These are phyloP conservation scores for Irpex sp. DNA, from an alignment of 1,284 basidiomycete species.

Conservation along the genomic window DNA sequence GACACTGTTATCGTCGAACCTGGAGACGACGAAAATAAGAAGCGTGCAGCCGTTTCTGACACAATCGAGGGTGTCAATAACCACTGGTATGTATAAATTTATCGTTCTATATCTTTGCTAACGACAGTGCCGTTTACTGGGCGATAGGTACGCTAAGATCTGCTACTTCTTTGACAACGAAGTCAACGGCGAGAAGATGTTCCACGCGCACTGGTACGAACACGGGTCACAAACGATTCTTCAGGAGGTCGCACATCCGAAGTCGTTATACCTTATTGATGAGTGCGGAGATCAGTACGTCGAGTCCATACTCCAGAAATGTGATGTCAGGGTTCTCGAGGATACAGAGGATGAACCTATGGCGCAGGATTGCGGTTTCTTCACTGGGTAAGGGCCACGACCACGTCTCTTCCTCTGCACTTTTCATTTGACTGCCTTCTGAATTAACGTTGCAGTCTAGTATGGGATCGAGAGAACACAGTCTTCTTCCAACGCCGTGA, in stretches of 20 bases:
- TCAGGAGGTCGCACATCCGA: constrained; percentile 61
- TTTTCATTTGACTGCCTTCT: no score
- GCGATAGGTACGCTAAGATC: constrained; percentile 58
- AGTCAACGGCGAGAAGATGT: constrained; percentile 33
- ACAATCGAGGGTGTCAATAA: not conserved
- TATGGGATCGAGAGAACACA: constrained; percentile 40
- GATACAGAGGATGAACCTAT: constrained; percentile 38
- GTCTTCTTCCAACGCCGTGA: constrained; percentile 42
- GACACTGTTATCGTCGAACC: constrained; percentile 59
- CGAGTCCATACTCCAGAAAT: constrained; percentile 52
- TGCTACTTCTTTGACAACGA: constrained; percentile 50
- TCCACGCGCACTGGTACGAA: constrained; percentile 64
- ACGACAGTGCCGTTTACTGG: not conserved
- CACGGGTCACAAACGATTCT: constrained; percentile 64
- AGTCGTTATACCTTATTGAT: constrained; percentile 49
- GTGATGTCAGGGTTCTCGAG: constrained; percentile 41
- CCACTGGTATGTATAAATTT: no score
- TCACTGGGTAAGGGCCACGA: constrained; percentile 54
- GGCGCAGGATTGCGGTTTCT: constrained; percentile 42
- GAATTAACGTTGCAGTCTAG: constrained; percentile 16
- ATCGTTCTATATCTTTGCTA: not conserved
- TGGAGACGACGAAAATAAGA: constrained; percentile 40
- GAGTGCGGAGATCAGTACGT: constrained; percentile 50
- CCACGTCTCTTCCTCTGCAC: no score
- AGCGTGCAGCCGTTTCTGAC: constrained; percentile 27